Percentiles rank a stretch among this genome's conserved stretches.
Conservation (phyloP, 2,329 filamentous ascomycete species). For the Chaetomiaceae sp. region DNA sequence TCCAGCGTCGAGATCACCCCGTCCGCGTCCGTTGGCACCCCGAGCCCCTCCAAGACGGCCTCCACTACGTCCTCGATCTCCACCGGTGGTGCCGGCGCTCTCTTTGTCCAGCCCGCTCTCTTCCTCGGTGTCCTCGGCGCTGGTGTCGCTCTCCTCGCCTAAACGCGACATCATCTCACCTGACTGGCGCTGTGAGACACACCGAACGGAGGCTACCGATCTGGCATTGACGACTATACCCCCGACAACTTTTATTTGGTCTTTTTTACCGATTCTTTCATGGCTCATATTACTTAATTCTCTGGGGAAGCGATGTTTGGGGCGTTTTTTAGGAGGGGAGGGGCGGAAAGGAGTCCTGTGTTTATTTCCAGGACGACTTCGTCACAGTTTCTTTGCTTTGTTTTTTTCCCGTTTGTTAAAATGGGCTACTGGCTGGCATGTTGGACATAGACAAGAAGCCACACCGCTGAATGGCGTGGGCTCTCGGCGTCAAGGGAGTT, state of each 20-base stretch:
- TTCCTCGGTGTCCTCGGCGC: slow-evolving; percentile 37
- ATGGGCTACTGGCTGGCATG: slow-evolving; percentile 24
- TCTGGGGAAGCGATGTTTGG: slow-evolving; percentile 26
- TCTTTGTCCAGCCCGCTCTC: slow-evolving; percentile 38
- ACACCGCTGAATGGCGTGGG: too few relatives aligned
- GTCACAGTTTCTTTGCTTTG: slow-evolving; percentile 6
- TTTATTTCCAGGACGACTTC: slow-evolving; percentile 11
- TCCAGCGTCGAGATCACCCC: slow-evolving; percentile 24
- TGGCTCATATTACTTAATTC: slow-evolving; percentile 17
- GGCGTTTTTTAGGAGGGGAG: slow-evolving; percentile 19
- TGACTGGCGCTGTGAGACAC: neutral
- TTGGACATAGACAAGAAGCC: slow-evolving; percentile 9
- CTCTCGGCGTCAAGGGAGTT: slow-evolving; percentile 5
- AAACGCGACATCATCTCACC: slow-evolving; percentile 11
- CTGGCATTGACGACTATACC: slow-evolving; percentile 14
- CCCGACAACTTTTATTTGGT: neutral
- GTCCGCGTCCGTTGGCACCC: slow-evolving; percentile 18
- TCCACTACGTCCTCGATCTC: slow-evolving; percentile 24
- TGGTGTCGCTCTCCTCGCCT: slow-evolving; percentile 37
- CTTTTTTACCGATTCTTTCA: slow-evolving; percentile 12
- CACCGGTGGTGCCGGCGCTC: slow-evolving; percentile 32
- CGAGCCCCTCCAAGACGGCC: slow-evolving; percentile 25
- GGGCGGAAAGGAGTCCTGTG: slow-evolving; percentile 11
- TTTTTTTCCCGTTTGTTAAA: too few relatives aligned
- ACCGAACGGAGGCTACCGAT: neutral